Base-by-base conservation (phyloP, 495 filamentous ascomycete genomes). In the Lepidopterella palustris region DNA sequence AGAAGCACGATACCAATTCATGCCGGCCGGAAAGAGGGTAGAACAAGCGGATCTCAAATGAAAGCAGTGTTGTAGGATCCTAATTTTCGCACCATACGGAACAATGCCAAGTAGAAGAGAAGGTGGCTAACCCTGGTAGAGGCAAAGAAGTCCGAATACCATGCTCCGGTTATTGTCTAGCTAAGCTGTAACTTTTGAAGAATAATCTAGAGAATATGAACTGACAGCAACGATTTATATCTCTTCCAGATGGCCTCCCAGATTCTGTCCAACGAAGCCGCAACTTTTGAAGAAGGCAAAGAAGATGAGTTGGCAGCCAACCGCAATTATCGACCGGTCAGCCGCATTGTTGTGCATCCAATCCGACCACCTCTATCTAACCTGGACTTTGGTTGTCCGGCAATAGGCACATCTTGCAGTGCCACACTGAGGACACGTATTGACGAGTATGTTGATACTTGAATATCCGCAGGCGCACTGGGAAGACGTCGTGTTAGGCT, bases 361-460 rank as follows among this genome's bases (percentile, higher is more conserved):
- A 15, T 55, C 28, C 29, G 1, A 21, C 25, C n/a, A 23, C 13
- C n/a, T 20, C 18, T 29, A 28, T 28, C 24, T 6, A 27, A 29
- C 20, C 28, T 28, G 50, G 13, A 28, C 50, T 1, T 29, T 25
- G 3, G 50, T 53, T 18, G 50, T 53, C 26, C 31, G 50, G 11
- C 50, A 53, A 18, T 29, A 53, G 5, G 50, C 50, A n/a, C 50
- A 53, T 26, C 49, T 20, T 8, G 49, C 27, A 53, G 49, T 53
- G 27, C 23, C 49, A 27, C 49, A 53, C 8, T 23, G 25, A 28
- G 49, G 49, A 26, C 49, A 53, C 10, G 49, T 9, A 13, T 4
- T 28, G n/a, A 5, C 23, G 10, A 6, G 23, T 11, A 53, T 53
- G 23, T 20, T 20, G 49, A 53, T 53, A 5, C 8, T 6, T 20